Evolutionary conservation across 768 basidiomycete genomes (phyloP).

Genomic region (Pleurotus tuber-regium): DNA sequence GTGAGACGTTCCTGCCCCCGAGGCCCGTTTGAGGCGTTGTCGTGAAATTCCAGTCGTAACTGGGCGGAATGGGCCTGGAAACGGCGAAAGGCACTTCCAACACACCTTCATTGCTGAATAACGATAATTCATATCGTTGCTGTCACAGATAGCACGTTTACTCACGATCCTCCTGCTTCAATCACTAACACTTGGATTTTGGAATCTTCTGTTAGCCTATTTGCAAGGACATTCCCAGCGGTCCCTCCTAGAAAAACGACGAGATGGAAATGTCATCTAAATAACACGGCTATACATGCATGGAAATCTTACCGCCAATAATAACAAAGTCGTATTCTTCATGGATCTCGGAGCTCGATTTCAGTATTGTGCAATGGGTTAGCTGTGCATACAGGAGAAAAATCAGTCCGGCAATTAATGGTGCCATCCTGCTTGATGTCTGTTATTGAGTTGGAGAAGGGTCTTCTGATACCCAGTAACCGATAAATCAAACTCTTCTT

Average conservation of each 20-base stretch:
- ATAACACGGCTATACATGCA: too few species aligned
- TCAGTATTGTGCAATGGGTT: neutral
- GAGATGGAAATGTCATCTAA: too few species aligned
- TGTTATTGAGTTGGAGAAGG: too few species aligned
- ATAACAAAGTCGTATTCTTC: constrained; percentile 10
- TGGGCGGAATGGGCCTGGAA: constrained; percentile 11
- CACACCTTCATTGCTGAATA: too few species aligned
- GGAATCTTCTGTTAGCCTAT: constrained; percentile 25
- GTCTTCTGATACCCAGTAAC: too few species aligned
- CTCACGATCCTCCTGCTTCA: constrained; percentile 30
- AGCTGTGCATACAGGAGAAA: too few species aligned
- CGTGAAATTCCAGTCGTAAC: constrained; percentile 33
- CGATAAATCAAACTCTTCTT: too few species aligned
- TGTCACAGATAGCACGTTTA: too few species aligned
- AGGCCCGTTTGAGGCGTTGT: constrained; percentile 26
- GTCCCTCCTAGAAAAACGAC: constrained; percentile 14
- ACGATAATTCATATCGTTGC: too few species aligned
- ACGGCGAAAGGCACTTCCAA: constrained; percentile 17
- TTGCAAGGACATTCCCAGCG: constrained; percentile 28
- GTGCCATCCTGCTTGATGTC: too few species aligned
- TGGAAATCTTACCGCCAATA: constrained; percentile 7
- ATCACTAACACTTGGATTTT: constrained; percentile 24
- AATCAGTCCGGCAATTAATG: too few species aligned
- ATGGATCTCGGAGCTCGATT: neutral
- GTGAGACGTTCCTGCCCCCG: constrained; percentile 21